Evolutionary conservation across 1,284 basidiomycete genomes (phyloP).

Genomic region (Ustilago cynodontis): DNA sequence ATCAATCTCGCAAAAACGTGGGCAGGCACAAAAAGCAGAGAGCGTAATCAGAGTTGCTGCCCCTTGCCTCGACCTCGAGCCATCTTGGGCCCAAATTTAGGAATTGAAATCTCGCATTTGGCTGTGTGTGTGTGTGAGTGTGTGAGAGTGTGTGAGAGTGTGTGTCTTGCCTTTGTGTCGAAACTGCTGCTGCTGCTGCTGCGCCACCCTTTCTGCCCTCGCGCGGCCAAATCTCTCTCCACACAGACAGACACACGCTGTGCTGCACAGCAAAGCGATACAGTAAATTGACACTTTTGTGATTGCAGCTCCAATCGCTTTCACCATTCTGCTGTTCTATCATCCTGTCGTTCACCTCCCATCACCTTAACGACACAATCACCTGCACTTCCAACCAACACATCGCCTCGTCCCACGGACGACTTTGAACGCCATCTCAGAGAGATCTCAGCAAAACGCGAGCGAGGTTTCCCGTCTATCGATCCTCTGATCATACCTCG

Average conservation of each 20-base stretch:
- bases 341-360: background rate
- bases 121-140: background rate
- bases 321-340: background rate
- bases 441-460: too few relatives aligned
- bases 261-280: background rate
- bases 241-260: background rate
- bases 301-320: background rate
- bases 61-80: background rate
- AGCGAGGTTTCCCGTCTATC: background rate
- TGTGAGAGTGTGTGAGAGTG: background rate
- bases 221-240: constrained; percentile 12
- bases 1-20: background rate
- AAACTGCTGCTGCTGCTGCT: constrained; percentile 4
- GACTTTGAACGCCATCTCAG: too few relatives aligned
- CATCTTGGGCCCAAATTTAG: background rate
- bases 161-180: constrained; percentile 14
- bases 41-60: constrained; percentile 8
- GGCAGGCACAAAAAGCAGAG: constrained; percentile 5
- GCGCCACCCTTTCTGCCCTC: constrained; percentile 14
- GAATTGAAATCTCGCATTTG: background rate
- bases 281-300: background rate
- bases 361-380: background rate
- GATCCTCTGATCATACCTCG: background rate
- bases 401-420: background rate
- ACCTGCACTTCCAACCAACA: background rate